Evolutionary conservation across 345 rosid genomes (phyloP).

Genomic region (Eucalyptus brandiana): DNA sequence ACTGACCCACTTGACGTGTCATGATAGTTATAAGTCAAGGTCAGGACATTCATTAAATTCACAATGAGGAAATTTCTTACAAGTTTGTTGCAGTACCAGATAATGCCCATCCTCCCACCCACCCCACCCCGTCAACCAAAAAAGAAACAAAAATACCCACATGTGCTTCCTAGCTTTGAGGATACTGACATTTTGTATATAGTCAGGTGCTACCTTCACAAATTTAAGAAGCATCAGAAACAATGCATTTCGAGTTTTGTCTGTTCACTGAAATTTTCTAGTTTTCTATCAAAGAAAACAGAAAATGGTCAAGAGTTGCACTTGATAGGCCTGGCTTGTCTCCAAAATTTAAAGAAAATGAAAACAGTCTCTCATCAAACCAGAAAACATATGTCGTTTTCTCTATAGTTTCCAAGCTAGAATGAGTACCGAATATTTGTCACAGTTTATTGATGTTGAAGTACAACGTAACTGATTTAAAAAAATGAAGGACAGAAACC

Average conservation of each 20-base stretch:
- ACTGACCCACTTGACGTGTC: neutral
- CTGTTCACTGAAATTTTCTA: neutral
- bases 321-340: neutral
- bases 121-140: neutral
- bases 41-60: neutral
- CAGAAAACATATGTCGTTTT: neutral
- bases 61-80: neutral
- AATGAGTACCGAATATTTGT: neutral
- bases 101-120: neutral
- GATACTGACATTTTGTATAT: neutral
- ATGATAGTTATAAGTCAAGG: neutral
- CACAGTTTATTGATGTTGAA: neutral
- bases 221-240: neutral
- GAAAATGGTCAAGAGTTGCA: neutral
- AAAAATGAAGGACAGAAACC: neutral
- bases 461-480: neutral
- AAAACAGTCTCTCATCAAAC: neutral
- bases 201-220: neutral
- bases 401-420: neutral
- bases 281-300: neutral
- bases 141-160: neutral
- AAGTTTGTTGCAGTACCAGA: neutral
- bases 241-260: neutral
- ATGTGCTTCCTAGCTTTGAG: neutral
- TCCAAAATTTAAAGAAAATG: neutral